Base-by-base conservation (phyloP, 257 asterid genomes). In the Rehmannia glutinosa region DNA sequence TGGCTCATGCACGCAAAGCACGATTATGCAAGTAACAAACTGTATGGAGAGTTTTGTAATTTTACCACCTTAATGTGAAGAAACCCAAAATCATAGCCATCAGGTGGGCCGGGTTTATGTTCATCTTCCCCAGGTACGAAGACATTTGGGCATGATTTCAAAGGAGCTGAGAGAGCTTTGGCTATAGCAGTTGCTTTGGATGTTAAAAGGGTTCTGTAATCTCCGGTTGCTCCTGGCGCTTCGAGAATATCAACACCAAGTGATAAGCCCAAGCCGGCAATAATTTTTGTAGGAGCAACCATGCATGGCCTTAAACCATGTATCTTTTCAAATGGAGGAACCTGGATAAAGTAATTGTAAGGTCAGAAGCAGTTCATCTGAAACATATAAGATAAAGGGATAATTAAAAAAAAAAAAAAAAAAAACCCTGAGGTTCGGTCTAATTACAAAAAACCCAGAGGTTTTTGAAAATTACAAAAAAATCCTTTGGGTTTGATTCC, bases 171-270 rank as follows among this genome's bases (percentile, higher is more conserved):
- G 53, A 94, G 95, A 58, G 97, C 97, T 28, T 64, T 75, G 49
- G 96, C 87, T 57, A 91, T 87, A 56, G 97, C 97, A 54, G 84
- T 79, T 75, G 97, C 96, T 86, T 94, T 94, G 47, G 96, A 88
- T 24, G 96, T 94, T 79, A 94, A 75, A 33, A 91, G 77, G 60
- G 99, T 91, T 69, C 97, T 82, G 70, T 91, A 94, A 77, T 94
- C 99, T 52, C 96, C 97, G 0, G 99, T 91, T 58, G 99, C 99
- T 77, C 99, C 97, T 0, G 88, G 92, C 77, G 96, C 96, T 85
- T 94, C n/a, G 49, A 94, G 82, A 76, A 91, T 94, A 75, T 94
- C 99, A 43, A 94, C 80, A 71, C 97, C 99, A 19, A 94, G 95
- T 24, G 99, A 94, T 75, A 94, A 77, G 24, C 99, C 97, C 88